phyloP scores from a whole-genome alignment of 768 basidiomycete species.

The Termitomyces sp. region DNA sequence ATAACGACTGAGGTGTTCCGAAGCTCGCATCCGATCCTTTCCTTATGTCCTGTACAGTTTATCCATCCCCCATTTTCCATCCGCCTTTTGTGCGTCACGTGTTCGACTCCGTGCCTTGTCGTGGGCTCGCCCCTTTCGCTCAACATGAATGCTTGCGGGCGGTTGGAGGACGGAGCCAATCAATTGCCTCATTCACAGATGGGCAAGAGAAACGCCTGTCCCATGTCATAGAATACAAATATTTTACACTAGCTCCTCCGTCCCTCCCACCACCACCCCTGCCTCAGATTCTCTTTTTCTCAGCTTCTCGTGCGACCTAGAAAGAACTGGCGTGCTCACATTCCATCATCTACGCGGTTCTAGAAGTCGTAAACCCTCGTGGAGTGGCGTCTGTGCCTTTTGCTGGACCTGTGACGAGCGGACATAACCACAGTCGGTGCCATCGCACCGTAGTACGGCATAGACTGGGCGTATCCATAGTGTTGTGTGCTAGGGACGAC shows the following conservation, averaged over 20 bases:
- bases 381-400: conserved; percentile 11
- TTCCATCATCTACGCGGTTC: background rate
- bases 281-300: background rate
- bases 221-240: conserved; percentile 13
- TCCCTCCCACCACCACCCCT: background rate
- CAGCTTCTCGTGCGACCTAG: background rate
- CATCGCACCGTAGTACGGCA: conserved; percentile 10
- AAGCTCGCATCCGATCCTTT: too few species aligned
- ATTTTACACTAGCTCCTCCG: conserved; percentile 11
- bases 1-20: too few species aligned
- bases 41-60: too few species aligned
- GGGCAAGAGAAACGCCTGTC: conserved; percentile 15
- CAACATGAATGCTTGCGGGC: background rate
- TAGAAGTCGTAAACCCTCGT: conserved; percentile 14
- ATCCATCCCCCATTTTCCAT: too few species aligned
- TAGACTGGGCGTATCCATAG: conserved; percentile 5
- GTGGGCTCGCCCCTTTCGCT: too few species aligned
- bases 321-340: background rate
- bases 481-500: conserved; percentile 8
- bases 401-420: background rate
- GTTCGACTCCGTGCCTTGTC: too few species aligned
- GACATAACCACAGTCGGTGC: conserved; percentile 13
- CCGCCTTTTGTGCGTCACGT: too few species aligned
- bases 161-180: background rate
- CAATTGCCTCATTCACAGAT: conserved; percentile 15